Percentiles rank a stretch among this genome's conserved stretches.
Evolutionary conservation across 2,329 filamentous ascomycete species (phyloP).

Genomic region (Penicillium fuscoglaucum): DNA sequence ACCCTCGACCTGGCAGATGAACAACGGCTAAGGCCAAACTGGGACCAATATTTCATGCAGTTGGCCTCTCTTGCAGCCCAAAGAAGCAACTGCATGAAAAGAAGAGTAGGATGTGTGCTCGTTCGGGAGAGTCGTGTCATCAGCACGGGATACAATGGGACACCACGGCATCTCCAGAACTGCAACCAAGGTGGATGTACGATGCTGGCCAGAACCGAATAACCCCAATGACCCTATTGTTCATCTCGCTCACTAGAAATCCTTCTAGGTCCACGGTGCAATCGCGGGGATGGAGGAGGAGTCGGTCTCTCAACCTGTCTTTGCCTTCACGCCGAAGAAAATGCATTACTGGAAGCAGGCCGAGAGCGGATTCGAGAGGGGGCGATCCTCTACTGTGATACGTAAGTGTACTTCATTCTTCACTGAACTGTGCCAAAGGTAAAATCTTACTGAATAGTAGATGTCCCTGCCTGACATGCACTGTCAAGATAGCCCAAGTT

Average conservation of each 20-base stretch:
- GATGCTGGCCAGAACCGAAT: conserved; percentile 1
- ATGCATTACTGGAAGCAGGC: conserved; percentile 90
- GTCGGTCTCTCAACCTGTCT: conserved; percentile 80
- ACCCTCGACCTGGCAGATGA: conserved; percentile 75
- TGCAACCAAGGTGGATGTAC: conserved; percentile 88
- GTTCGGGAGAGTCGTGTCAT: conserved; percentile 85
- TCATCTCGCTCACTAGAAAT: conserved; percentile 10
- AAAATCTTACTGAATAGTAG: conserved; percentile 32
- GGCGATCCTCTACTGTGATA: conserved; percentile 88
- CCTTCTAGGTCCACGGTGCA: conserved; percentile 66
- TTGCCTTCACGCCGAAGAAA: conserved; percentile 98
- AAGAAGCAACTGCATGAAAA: conserved; percentile 96
- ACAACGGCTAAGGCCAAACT: conserved; percentile 78
- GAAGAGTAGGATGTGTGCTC: conserved; percentile 89
- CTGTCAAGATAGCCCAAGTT: conserved; percentile 97
- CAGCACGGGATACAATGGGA: conserved; percentile 96
- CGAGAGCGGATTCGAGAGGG: conserved; percentile 82
- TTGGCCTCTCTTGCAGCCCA: conserved; percentile 88
- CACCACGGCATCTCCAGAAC: conserved; percentile 83
- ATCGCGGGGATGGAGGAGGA: conserved; percentile 69
- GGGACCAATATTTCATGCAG: conserved; percentile 98
- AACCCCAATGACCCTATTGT: background rate
- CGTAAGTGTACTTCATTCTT: conserved; percentile 42
- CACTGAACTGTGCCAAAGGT: background rate
- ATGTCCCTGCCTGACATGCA: conserved; percentile 95